A percentile compares a stretch with the other conserved stretches of the same genome.
Conservation (phyloP, 441 rosid genomes). For the Euphorbia celastroides region DNA sequence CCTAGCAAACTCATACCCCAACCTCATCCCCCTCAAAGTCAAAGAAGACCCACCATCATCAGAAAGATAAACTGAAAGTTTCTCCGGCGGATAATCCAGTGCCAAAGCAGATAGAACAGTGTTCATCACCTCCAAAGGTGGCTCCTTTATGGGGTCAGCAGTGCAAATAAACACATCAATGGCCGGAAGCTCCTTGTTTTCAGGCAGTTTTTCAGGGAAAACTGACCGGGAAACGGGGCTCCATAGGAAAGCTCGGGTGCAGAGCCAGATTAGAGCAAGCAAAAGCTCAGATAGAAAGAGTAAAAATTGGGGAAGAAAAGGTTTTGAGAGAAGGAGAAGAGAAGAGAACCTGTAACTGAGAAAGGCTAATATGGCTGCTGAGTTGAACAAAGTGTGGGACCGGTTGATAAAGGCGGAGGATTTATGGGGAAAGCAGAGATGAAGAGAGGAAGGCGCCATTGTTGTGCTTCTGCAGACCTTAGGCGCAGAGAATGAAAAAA, state of each 20-base stretch:
- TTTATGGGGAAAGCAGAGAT: conserved; percentile 10
- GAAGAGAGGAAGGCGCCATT: conserved; percentile 5
- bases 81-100: conserved; percentile 34
- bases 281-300: conserved; percentile 27
- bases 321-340: conserved; percentile 7
- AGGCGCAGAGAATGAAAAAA: neutral
- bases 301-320: neutral
- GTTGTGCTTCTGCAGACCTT: too few species aligned
- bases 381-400: conserved; percentile 21
- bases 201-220: conserved; percentile 26
- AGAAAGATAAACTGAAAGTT: conserved; percentile 47
- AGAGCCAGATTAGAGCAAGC: conserved; percentile 28
- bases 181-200: conserved; percentile 25
- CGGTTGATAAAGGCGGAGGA: conserved; percentile 19
- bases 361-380: conserved; percentile 21
- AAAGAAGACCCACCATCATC: conserved; percentile 51
- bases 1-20: conserved; percentile 41
- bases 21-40: conserved; percentile 40
- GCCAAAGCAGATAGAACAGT: conserved; percentile 39
- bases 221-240: conserved; percentile 12
- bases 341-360: conserved; percentile 24
- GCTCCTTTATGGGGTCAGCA: conserved; percentile 35
- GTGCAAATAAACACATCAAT: conserved; percentile 36
- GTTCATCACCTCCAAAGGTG: conserved; percentile 31
- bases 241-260: conserved; percentile 28